A percentile compares a stretch with the other conserved stretches of the same genome.
These are phyloP conservation scores for Vaccinium macrocarpon DNA, from an alignment of 148 eudicot species.

Conservation along the genomic window DNA sequence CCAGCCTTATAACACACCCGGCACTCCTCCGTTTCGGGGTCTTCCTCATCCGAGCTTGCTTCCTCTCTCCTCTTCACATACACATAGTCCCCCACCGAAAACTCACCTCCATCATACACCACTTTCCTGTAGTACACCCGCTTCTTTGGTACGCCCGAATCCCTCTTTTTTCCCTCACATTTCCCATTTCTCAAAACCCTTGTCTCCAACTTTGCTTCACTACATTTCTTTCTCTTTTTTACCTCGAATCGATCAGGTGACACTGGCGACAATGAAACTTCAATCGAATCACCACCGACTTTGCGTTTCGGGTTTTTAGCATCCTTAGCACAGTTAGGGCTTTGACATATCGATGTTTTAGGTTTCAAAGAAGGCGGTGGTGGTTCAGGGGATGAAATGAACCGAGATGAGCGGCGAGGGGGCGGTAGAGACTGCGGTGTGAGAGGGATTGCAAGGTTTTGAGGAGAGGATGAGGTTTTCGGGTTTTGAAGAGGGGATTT, in stretches of 20 bases:
- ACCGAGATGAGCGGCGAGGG: slow-evolving; percentile 32
- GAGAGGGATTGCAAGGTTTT: slow-evolving; percentile 33
- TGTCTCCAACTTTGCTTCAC: background rate
- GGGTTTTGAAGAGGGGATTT: slow-evolving; percentile 17
- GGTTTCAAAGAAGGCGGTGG: slow-evolving; percentile 18
- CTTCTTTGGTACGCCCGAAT: slow-evolving; percentile 32
- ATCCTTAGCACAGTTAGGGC: background rate
- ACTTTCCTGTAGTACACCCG: slow-evolving; percentile 76
- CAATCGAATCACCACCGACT: background rate
- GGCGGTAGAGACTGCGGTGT: slow-evolving; percentile 51
- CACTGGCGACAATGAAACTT: slow-evolving; percentile 30
- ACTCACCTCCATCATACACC: slow-evolving; percentile 73
- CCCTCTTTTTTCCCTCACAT: slow-evolving; percentile 32
- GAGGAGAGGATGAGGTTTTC: slow-evolving; percentile 15
- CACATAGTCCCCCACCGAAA: slow-evolving; percentile 69
- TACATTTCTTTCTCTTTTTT: slow-evolving; percentile 9
- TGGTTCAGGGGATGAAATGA: slow-evolving; percentile 16
- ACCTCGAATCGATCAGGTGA: slow-evolving; percentile 36
- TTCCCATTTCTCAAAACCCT: slow-evolving; percentile 10
- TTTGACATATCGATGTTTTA: background rate
- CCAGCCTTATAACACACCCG: slow-evolving; percentile 72
- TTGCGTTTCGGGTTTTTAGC: slow-evolving; percentile 10
- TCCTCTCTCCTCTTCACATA: slow-evolving; percentile 84
- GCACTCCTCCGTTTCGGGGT: slow-evolving; percentile 83
- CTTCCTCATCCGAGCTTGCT: slow-evolving; percentile 68